Base-by-base conservation (phyloP, 1,284 basidiomycete species). In the Sporisorium sorghi region DNA sequence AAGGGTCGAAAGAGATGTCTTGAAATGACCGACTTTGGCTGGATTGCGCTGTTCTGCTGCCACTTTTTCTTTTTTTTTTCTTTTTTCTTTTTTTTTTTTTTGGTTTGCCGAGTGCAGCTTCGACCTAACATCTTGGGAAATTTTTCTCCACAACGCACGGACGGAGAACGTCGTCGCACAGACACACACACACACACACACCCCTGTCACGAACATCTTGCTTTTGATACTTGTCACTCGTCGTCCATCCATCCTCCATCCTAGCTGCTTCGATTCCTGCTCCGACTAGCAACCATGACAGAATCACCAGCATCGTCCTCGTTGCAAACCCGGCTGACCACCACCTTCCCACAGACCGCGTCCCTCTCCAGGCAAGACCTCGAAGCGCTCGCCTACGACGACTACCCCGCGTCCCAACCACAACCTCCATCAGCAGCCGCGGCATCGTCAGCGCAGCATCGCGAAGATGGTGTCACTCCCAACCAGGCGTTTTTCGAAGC, bases 401-500 rank as follows among this genome's bases (percentile, higher is more conserved):
- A 65, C 19, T 43, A 67, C 7, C 39, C 48, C 7, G 23, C 59
- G 8, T 47, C 42, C 14, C 67, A 32, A 21, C 42, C 15, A 14
- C 42, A 37, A 4, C 15, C 35, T 9, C 33, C 33, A 3, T 35
- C 33, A 8, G 14, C 33, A 35, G 12, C 33, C n/a, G n/a, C n/a
- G 12, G 9, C 33, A 35, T 17, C 35, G 17, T n/a, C 35, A 17
- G 17, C 15, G 51, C 44, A 52, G 23, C 37, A 28, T 6, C 37
- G 47, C 35, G 17, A 14, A 39, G 57, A 59, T 4, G 17, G 61
- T 5, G 50, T 60, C 30, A 40, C 57, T 1, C 26, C 53, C 9
- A 56, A 77, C 10, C 39, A 51, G 14, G 69, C 72, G 0, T 70
- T 50, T 53, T 69, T 81, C 37, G 80, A 79, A 39, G 81, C 80